These are phyloP conservation scores for Cochlearia excelsa DNA, from an alignment of 345 rosid species.

Conservation along the genomic window DNA sequence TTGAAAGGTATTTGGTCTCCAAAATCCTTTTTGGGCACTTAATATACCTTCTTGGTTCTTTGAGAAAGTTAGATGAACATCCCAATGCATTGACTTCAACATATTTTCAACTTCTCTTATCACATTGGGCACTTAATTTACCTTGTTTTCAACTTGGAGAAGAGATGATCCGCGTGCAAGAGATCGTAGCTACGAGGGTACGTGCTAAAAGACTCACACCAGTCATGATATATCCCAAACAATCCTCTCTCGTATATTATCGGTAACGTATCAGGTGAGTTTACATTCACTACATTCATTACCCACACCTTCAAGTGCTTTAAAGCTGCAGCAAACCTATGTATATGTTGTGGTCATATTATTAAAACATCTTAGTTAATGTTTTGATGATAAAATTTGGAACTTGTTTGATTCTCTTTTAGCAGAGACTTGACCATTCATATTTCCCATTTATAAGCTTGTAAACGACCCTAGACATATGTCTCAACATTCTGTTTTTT, in stretches of 20 bases:
- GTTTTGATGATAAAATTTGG: neutral
- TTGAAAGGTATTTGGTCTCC: conserved; percentile 63
- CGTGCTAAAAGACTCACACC: conserved; percentile 94
- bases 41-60: conserved; percentile 76
- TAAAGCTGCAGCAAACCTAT: conserved; percentile 83
- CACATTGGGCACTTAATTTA: too few relatives aligned
- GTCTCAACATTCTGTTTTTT: too few relatives aligned
- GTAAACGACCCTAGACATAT: too few relatives aligned
- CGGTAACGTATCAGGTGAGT: conserved; percentile 87
- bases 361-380: too few relatives aligned
- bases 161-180: conserved; percentile 90
- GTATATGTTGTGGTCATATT: neutral
- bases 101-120: conserved; percentile 72
- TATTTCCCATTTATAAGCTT: too few relatives aligned
- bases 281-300: conserved; percentile 69
- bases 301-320: conserved; percentile 79
- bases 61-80: conserved; percentile 68
- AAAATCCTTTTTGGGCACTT: conserved; percentile 83
- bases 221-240: conserved; percentile 87
- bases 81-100: conserved; percentile 79
- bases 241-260: conserved; percentile 87
- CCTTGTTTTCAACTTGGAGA: conserved; percentile 75
- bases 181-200: conserved; percentile 85
- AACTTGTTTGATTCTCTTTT: neutral
- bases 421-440: too few relatives aligned